phyloP scores from a whole-genome alignment of 345 rosid species.

The Triadica sebifera region DNA sequence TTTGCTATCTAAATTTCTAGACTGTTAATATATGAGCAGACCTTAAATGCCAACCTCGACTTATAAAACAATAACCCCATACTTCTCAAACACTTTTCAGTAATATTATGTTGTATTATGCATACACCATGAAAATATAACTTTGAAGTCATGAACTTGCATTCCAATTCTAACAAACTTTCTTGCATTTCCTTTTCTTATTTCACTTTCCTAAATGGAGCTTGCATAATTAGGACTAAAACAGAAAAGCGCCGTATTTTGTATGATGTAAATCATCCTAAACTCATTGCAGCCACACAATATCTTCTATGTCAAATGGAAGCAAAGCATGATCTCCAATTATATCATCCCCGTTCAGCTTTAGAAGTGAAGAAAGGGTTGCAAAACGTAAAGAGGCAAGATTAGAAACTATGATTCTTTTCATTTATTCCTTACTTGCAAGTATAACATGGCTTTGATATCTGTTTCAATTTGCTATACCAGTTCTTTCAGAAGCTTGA shows the following conservation, averaged over 20 bases:
- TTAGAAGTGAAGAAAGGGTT: constrained; percentile 84
- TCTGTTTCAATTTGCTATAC: constrained; percentile 18
- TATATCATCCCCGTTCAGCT: constrained; percentile 57
- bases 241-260: neutral
- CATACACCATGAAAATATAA: neutral
- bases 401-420: neutral
- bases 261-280: constrained; percentile 11
- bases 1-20: constrained; percentile 10
- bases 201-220: neutral
- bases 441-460: constrained; percentile 5
- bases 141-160: neutral
- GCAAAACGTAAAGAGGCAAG: constrained; percentile 80
- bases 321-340: constrained; percentile 41
- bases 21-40: neutral
- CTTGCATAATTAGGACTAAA: constrained; percentile 6
- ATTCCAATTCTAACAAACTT: neutral
- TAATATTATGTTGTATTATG: neutral
- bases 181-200: neutral
- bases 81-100: neutral
- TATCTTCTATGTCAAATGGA: constrained; percentile 37
- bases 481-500: constrained; percentile 68
- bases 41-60: too few species aligned
- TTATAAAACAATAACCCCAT: too few species aligned
- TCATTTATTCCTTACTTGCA: constrained; percentile 7
- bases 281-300: constrained; percentile 37